Percentiles rank a stretch among this genome's conserved stretches.
Conservation (phyloP, 495 filamentous ascomycete genomes). For the Hypoxylon crocopeplum region DNA sequence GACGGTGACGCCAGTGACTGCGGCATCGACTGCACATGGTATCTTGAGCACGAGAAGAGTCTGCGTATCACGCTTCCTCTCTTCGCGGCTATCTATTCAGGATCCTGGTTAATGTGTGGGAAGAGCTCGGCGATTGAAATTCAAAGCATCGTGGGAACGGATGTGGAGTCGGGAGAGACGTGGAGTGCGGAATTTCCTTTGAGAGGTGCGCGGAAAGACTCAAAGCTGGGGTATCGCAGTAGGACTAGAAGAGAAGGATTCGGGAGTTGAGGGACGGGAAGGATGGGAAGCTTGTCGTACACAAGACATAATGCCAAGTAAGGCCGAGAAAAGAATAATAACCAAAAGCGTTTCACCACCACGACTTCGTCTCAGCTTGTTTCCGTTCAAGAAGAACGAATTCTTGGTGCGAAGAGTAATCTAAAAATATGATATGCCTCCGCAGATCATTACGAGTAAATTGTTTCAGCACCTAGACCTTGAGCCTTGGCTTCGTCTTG, state of each 20-base stretch:
- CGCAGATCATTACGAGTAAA: constrained; percentile 1
- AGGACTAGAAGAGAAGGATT: not conserved
- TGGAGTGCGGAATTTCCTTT: too few relatives aligned
- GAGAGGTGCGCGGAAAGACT: too few relatives aligned
- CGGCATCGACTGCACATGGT: not conserved
- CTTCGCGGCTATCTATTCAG: too few relatives aligned
- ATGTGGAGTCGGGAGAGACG: not conserved
- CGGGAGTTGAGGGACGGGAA: constrained; percentile 15
- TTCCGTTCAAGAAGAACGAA: not conserved
- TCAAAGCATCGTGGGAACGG: not conserved
- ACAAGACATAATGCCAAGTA: constrained; percentile 16
- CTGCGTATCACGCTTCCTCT: too few relatives aligned
- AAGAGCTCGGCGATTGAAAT: too few relatives aligned
- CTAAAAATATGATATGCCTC: constrained; percentile 11
- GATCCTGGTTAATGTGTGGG: too few relatives aligned
- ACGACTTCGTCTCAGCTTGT: constrained; percentile 18
- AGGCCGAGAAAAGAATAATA: constrained; percentile 19
- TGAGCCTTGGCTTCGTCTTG: constrained; percentile 6
- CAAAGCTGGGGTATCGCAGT: not conserved
- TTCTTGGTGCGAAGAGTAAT: not conserved
- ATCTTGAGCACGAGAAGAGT: not conserved
- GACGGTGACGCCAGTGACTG: not conserved
- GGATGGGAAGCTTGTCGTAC: constrained; percentile 6
- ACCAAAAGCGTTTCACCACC: constrained; percentile 11
- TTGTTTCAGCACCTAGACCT: constrained; percentile 7